These are phyloP conservation scores for Termitomyces sp. DNA, from an alignment of 768 basidiomycete genomes.

Conservation along the genomic window DNA sequence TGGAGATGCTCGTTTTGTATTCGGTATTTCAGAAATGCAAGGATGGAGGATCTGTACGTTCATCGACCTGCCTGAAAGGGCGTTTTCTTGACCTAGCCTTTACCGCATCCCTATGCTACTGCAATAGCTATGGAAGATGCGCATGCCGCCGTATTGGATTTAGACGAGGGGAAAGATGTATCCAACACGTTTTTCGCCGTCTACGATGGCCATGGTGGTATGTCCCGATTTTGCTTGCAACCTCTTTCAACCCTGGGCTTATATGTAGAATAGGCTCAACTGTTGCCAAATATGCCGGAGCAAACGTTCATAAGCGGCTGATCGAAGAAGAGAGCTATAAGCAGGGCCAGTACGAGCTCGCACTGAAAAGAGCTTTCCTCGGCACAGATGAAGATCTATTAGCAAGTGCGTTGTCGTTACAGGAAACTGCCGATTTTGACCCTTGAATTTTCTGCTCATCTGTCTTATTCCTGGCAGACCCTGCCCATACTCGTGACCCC, in stretches of 20 bases:
- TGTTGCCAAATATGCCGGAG: conserved; percentile 84
- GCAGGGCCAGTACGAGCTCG: conserved; percentile 61
- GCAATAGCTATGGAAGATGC: conserved; percentile 93
- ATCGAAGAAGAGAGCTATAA: conserved; percentile 67
- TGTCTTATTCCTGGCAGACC: conserved; percentile 43
- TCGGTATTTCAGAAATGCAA: conserved; percentile 93
- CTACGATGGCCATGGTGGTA: conserved; percentile 98
- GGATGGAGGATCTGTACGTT: conserved; percentile 97
- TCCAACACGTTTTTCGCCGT: conserved; percentile 89
- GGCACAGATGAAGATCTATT: conserved; percentile 94
- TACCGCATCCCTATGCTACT: not conserved
- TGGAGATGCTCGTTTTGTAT: conserved; percentile 62
- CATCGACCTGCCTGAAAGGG: conserved; percentile 5
- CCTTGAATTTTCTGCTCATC: conserved; percentile 5
- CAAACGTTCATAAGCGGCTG: conserved; percentile 76
- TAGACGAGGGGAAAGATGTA: conserved; percentile 45
- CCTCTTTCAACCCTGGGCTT: conserved; percentile 3
- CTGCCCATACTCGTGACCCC: conserved; percentile 82
- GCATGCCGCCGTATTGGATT: conserved; percentile 67
- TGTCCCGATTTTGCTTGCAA: conserved; percentile 16
- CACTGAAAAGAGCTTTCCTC: conserved; percentile 85
- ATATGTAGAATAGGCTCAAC: conserved; percentile 50
- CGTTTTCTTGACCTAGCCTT: not conserved
- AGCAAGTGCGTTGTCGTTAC: conserved; percentile 47
- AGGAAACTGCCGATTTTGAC: conserved; percentile 1